Evolutionary conservation across 1,284 basidiomycete species (phyloP).

Genomic region (Irpex rosettiformis): DNA sequence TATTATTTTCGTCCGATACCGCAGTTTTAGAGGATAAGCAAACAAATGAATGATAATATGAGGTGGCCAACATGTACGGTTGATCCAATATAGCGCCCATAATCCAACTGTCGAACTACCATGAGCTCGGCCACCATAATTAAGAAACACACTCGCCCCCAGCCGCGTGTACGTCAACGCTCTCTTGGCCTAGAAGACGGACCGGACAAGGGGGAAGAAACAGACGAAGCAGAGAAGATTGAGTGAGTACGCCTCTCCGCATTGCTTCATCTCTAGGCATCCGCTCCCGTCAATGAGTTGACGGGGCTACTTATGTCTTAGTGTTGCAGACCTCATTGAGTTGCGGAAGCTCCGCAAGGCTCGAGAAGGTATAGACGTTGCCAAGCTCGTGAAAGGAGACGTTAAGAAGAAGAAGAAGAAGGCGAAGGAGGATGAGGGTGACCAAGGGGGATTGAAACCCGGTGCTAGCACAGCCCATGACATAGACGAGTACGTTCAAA

Average conservation of each 20-base stretch:
- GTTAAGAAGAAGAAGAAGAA: constrained; percentile 66
- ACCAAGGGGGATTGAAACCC: constrained; percentile 54
- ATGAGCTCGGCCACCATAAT: constrained; percentile 39
- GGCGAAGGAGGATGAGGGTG: constrained; percentile 42
- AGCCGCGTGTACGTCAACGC: constrained; percentile 44
- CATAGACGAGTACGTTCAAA: constrained; percentile 52
- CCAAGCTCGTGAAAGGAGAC: constrained; percentile 84
- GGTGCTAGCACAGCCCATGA: constrained; percentile 35
- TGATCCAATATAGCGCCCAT: no score
- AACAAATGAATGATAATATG: no score
- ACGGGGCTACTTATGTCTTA: constrained; percentile 25
- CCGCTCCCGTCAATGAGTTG: neutral
- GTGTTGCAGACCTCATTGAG: constrained; percentile 82
- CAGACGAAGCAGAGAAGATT: constrained; percentile 39
- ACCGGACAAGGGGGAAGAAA: constrained; percentile 27
- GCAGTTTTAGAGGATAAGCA: no score
- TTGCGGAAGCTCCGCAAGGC: constrained; percentile 75
- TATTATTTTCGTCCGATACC: no score
- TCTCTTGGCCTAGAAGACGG: constrained; percentile 32
- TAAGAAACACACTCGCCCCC: constrained; percentile 62
- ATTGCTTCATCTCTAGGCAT: constrained; percentile 10
- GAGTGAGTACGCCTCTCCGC: constrained; percentile 40
- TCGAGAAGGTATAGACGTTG: constrained; percentile 82
- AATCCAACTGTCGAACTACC: no score
- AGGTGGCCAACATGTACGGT: no score